A percentile compares a stretch with the other conserved stretches of the same genome.
Conservation (phyloP, 2,329 filamentous ascomycete genomes). For the Furcasterigmium sp. region DNA sequence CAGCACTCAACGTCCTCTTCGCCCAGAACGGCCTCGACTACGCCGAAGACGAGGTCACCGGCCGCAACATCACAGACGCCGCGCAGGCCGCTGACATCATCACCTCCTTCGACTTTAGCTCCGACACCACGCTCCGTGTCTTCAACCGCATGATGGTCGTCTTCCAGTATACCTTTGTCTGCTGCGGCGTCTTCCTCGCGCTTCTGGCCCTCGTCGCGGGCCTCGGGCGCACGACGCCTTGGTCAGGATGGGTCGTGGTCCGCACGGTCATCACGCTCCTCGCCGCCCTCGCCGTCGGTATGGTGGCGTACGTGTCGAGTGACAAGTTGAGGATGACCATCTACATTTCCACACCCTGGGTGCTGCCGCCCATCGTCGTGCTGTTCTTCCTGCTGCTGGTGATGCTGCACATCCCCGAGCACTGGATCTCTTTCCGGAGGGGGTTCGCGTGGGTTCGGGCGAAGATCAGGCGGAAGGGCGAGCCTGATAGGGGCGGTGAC, state of each 20-base stretch:
- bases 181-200: slow-evolving; percentile 22
- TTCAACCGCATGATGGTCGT: slow-evolving; percentile 7
- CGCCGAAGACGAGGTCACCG: background rate
- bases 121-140: slow-evolving; percentile 5
- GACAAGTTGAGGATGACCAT: background rate
- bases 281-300: slow-evolving; percentile 21
- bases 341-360: slow-evolving; percentile 6
- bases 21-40: background rate
- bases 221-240: slow-evolving; percentile 21
- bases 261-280: slow-evolving; percentile 22
- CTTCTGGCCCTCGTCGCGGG: slow-evolving; percentile 24
- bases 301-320: slow-evolving; percentile 16
- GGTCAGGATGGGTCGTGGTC: slow-evolving; percentile 24
- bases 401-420: slow-evolving; percentile 23
- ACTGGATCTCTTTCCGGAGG: too few species aligned
- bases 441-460: too few species aligned
- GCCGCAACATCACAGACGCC: background rate
- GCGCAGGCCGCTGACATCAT: background rate
- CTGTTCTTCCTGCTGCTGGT: slow-evolving; percentile 7
- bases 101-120: background rate
- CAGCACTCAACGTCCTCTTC: background rate
- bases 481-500: too few species aligned
- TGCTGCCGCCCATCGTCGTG: slow-evolving; percentile 6
- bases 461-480: too few species aligned
- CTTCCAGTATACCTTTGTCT: slow-evolving; percentile 29